These are phyloP conservation scores for Populus ilicifolia DNA, from an alignment of 345 rosid species.

Conservation along the genomic window DNA sequence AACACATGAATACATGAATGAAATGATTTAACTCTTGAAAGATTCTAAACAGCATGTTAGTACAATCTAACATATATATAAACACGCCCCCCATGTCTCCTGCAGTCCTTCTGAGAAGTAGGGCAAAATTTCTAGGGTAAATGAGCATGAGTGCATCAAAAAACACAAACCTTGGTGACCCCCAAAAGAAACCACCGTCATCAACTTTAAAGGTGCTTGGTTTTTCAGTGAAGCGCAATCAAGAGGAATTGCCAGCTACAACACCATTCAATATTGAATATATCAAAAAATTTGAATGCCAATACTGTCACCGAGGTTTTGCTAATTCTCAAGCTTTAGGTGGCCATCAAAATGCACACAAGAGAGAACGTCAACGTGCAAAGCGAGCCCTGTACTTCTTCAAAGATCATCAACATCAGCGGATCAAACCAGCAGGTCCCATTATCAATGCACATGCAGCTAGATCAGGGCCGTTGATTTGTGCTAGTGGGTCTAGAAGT, in stretches of 20 bases:
- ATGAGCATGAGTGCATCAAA: not conserved
- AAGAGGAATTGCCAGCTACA: not conserved
- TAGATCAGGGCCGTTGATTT: not conserved
- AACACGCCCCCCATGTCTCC: too few species aligned
- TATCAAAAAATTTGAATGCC: slow-evolving; percentile 41
- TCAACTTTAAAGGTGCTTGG: slow-evolving; percentile 1
- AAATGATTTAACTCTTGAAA: too few species aligned
- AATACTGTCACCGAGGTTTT: slow-evolving; percentile 39
- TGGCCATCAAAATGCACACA: slow-evolving; percentile 59
- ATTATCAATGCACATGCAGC: slow-evolving; percentile 3
- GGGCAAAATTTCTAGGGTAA: too few species aligned
- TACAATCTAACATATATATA: too few species aligned
- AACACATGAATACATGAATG: too few species aligned
- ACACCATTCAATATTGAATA: not conserved
- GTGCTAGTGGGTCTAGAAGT: not conserved
- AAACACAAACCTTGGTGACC: not conserved
- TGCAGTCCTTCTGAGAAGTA: too few species aligned
- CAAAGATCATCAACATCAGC: not conserved
- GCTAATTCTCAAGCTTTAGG: slow-evolving; percentile 54
- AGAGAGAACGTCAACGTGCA: slow-evolving; percentile 45
- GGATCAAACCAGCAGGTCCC: not conserved
- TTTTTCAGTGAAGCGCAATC: not conserved
- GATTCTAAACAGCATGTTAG: too few species aligned
- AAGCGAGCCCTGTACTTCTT: slow-evolving; percentile 26
- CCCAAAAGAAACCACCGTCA: not conserved